phyloP scores from a whole-genome alignment of 805 yeast genomes.

The Ogataea minuta region DNA sequence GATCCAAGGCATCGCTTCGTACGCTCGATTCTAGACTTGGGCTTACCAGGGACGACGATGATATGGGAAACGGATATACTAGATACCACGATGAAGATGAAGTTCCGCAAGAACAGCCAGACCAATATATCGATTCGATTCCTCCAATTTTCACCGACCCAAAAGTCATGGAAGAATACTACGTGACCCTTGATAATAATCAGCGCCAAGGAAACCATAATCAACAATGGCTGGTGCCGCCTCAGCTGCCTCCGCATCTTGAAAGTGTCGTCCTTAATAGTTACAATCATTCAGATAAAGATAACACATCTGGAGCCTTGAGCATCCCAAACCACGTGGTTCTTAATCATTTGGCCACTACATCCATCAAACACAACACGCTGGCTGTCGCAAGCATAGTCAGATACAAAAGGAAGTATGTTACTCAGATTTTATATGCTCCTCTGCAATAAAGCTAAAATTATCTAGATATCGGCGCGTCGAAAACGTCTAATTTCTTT shows the following conservation, averaged over 20 bases:
- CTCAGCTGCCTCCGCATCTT: slow-evolving; percentile 94
- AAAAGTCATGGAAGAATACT: slow-evolving; percentile 83
- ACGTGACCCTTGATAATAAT: slow-evolving; percentile 69
- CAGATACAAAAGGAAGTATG: slow-evolving; percentile 83
- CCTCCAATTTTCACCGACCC: slow-evolving; percentile 87
- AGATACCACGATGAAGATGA: slow-evolving; percentile 67
- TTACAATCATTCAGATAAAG: slow-evolving; percentile 58
- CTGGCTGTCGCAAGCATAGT: slow-evolving; percentile 91
- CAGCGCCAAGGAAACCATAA: slow-evolving; percentile 51
- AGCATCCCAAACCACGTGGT: slow-evolving; percentile 96
- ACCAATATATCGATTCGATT: slow-evolving; percentile 59
- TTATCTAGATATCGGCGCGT: slow-evolving; percentile 11
- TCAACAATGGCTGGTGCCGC: slow-evolving; percentile 74
- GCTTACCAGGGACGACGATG: slow-evolving; percentile 66
- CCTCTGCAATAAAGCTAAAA: slow-evolving; percentile 54
- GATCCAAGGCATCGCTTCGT: slow-evolving; percentile 31
- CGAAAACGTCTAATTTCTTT: slow-evolving; percentile 7
- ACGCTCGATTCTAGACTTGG: slow-evolving; percentile 63
- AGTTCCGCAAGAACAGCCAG: slow-evolving; percentile 28
- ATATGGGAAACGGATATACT: slow-evolving; percentile 79
- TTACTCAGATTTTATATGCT: slow-evolving; percentile 88
- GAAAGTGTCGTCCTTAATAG: slow-evolving; percentile 90
- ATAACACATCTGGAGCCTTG: slow-evolving; percentile 82
- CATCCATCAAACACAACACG: slow-evolving; percentile 90
- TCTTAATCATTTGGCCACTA: slow-evolving; percentile 90